Percentiles rank a stretch among this genome's conserved stretches.
Conservation (phyloP, 805 yeast species). For the Schwanniomyces vanrijiae region DNA sequence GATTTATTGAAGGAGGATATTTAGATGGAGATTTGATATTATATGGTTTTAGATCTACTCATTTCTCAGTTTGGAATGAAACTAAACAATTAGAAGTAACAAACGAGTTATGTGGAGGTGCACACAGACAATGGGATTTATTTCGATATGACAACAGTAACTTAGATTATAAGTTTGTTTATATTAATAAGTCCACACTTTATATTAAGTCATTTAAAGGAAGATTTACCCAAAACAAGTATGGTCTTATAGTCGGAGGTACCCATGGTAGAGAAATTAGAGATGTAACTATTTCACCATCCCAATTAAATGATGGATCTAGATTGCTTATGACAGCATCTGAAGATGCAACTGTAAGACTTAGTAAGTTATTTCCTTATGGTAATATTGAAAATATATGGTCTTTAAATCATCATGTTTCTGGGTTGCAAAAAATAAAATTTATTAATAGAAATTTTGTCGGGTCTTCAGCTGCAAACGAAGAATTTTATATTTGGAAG, state of each 20-base stretch:
- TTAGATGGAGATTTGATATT: constrained; percentile 47
- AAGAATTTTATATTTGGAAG: constrained; percentile 84
- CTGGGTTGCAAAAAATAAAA: constrained; percentile 79
- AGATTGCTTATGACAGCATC: constrained; percentile 71
- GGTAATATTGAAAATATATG: constrained; percentile 52
- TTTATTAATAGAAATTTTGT: constrained; percentile 51
- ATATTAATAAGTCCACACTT: constrained; percentile 54
- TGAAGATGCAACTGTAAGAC: constrained; percentile 79
- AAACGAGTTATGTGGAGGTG: constrained; percentile 83
- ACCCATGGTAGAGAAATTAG: constrained; percentile 93
- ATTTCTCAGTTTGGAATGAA: constrained; percentile 82
- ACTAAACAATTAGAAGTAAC: constrained; percentile 68
- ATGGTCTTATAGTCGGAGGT: constrained; percentile 50
- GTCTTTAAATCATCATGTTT: constrained; percentile 78
- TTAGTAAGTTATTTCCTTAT: constrained; percentile 41
- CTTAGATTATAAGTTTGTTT: constrained; percentile 47
- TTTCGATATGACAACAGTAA: constrained; percentile 15
- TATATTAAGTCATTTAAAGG: constrained; percentile 28
- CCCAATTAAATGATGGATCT: constrained; percentile 23
- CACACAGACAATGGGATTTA: constrained; percentile 82
- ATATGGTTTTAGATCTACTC: constrained; percentile 81
- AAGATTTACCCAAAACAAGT: constrained; percentile 15
- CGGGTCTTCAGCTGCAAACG: constrained; percentile 73
- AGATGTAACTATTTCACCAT: constrained; percentile 57
- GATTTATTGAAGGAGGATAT: constrained; percentile 77